Evolutionary conservation across 2,329 filamentous ascomycete genomes (phyloP).

Genomic region (Ophiocordyceps robertsii): DNA sequence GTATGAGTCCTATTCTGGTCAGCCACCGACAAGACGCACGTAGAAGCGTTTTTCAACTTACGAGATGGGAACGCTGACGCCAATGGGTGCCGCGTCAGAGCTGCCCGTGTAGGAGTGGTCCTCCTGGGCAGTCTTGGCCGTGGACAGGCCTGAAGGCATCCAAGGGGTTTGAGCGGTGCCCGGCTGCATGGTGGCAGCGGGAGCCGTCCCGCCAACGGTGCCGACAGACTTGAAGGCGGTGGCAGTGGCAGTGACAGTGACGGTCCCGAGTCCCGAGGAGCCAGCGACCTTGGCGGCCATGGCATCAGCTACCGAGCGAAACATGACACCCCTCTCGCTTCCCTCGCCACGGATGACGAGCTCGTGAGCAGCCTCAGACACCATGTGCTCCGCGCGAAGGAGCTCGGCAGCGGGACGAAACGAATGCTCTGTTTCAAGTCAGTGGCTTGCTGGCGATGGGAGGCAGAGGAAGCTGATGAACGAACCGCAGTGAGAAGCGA

Average conservation of each 20-base stretch:
- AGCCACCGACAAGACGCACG: background rate
- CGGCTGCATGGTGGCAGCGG: background rate
- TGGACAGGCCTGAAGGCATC: background rate
- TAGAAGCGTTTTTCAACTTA: slow-evolving; percentile 9
- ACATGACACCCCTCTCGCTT: slow-evolving; percentile 4
- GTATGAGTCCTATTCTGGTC: slow-evolving; percentile 17
- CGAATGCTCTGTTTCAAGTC: background rate
- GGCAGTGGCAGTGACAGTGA: slow-evolving; percentile 3
- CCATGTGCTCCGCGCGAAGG: slow-evolving; percentile 6
- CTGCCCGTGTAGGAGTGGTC: slow-evolving; percentile 1
- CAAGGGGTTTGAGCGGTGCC: background rate
- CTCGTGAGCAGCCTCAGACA: slow-evolving; percentile 8
- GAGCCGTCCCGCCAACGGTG: background rate
- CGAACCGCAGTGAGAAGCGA: slow-evolving; percentile 14
- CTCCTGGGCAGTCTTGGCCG: background rate
- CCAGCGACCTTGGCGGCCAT: slow-evolving; percentile 3
- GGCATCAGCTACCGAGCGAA: slow-evolving; percentile 4
- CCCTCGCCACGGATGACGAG: slow-evolving; percentile 9
- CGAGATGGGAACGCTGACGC: slow-evolving; percentile 19
- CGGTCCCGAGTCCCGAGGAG: slow-evolving; percentile 4
- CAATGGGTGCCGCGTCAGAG: background rate
- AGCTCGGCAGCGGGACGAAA: slow-evolving; percentile 4
- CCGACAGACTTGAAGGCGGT: slow-evolving; percentile 1
- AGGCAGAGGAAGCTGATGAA: background rate
- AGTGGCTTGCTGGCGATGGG: background rate